Evolutionary conservation across 345 rosid species (phyloP), one percentile per base, ranked within the genome.

Genomic region (Eucalyptus globulus): DNA sequence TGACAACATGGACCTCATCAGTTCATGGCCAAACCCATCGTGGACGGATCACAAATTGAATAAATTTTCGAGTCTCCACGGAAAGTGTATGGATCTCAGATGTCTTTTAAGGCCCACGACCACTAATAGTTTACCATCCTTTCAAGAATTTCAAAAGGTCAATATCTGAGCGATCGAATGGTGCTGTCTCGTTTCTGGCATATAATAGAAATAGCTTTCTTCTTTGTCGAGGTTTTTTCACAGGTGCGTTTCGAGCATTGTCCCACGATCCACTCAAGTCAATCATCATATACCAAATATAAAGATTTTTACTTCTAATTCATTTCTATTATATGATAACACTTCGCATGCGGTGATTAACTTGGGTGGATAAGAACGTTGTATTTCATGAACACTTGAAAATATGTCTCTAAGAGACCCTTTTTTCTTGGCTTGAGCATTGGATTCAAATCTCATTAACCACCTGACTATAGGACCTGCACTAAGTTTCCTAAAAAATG

Each of bases 301-400:
- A 37, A 76, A 19, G 0, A 10, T 37, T 40, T 37, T 21, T 37
- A 14, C 1, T 76, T 37, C 2, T 76, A 19, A 19, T 76, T 37
- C 37, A 7, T 37, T 76, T 37, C 0, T 1, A 37, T 21, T 21
- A 10, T 37, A 37, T 10, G 14, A 76, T 72, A 72, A 19, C 9
- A 37, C 15, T 76, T 37, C 9, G 5, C 4, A 21, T 76, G 2
- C 5, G 8, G 3, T 76, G 27, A 76, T 76, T 76, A 47, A 19
- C 2, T 76, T 76, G 5, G 1, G 0, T 76, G 5, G 2, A 76
- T 1, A 19, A 24, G 5, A 76, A 34, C 8, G 8, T 21, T 7
- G 2, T 37, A 5, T 72, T 72, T 19, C 1, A 34, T 19, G 8
- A 72, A 9, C 5, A 37, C 14, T 0, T 69, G 0, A 34, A 19